These are phyloP conservation scores for Pseudotsuga menziesii DNA, from an alignment of 75 land plant genomes.

Conservation along the genomic window DNA sequence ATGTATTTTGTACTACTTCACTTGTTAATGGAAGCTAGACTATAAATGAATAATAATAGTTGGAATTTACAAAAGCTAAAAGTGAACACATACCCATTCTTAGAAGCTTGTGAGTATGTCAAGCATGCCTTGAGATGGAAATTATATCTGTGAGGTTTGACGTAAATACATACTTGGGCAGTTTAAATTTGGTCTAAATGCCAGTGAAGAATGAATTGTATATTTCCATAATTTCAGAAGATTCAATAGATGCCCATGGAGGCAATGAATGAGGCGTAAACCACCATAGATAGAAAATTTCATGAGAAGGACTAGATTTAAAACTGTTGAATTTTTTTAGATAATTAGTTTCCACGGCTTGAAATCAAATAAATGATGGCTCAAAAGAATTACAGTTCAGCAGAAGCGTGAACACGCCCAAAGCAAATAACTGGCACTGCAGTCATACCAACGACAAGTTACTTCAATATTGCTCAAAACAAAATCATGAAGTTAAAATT, in stretches of 20 bases:
- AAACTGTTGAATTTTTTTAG: background rate
- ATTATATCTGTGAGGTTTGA: too few relatives aligned
- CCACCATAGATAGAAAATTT: background rate
- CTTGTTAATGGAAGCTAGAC: too few relatives aligned
- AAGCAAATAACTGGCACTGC: constrained; percentile 9
- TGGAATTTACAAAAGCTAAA: too few relatives aligned
- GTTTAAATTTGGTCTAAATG: background rate
- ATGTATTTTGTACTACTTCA: too few relatives aligned
- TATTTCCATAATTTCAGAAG: background rate
- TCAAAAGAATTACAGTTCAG: background rate
- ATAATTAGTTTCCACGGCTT: background rate
- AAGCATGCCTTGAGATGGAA: too few relatives aligned
- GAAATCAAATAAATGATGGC: background rate
- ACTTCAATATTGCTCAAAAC: background rate
- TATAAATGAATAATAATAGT: too few relatives aligned
- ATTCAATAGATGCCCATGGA: background rate
- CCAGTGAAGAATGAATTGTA: background rate
- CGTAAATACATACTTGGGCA: background rate
- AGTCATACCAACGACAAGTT: background rate
- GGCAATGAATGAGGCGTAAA: background rate
- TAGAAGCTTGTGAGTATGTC: too few relatives aligned
- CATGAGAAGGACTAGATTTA: background rate
- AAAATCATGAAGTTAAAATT: background rate
- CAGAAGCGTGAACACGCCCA: background rate
- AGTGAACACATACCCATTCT: too few relatives aligned